Conservation (phyloP, 2,329 filamentous ascomycete species). For the Arthrobotrys iridis region DNA sequence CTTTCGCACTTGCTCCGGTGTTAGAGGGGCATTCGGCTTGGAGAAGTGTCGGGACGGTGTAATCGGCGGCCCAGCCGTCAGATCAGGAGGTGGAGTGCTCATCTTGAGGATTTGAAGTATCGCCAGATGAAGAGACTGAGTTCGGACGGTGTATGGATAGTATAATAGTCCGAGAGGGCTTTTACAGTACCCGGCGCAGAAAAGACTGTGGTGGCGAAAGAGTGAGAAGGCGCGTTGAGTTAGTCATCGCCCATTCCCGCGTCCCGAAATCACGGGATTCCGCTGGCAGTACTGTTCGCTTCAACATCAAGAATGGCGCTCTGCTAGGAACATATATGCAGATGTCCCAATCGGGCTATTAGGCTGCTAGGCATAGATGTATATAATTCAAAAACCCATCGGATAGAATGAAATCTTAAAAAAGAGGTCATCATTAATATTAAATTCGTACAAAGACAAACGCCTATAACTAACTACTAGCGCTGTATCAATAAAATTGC, state of each 20-base stretch:
- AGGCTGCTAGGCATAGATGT: background rate
- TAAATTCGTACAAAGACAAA: background rate
- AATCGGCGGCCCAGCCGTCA: constrained; percentile 24
- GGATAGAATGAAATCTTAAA: background rate
- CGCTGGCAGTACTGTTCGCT: too few species aligned
- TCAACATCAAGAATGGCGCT: too few species aligned
- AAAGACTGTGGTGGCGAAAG: background rate
- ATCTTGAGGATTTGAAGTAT: background rate
- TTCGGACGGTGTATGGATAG: background rate
- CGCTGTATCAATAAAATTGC: too few species aligned
- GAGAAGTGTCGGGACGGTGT: constrained; percentile 42
- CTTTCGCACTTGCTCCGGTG: constrained; percentile 47
- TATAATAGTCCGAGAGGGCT: background rate
- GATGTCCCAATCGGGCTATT: too few species aligned
- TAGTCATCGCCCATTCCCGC: constrained; percentile 10
- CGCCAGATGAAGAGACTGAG: background rate
- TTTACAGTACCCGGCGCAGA: background rate
- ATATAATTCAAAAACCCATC: background rate
- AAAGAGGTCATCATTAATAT: background rate
- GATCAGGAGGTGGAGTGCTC: constrained; percentile 39
- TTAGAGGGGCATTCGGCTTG: constrained; percentile 35
- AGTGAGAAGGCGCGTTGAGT: constrained; percentile 25
- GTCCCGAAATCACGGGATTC: constrained; percentile 32
- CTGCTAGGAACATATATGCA: too few species aligned
- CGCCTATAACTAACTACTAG: background rate